phyloP scores from a whole-genome alignment of 768 basidiomycete genomes.

The Leucosporidium yakuticum region DNA sequence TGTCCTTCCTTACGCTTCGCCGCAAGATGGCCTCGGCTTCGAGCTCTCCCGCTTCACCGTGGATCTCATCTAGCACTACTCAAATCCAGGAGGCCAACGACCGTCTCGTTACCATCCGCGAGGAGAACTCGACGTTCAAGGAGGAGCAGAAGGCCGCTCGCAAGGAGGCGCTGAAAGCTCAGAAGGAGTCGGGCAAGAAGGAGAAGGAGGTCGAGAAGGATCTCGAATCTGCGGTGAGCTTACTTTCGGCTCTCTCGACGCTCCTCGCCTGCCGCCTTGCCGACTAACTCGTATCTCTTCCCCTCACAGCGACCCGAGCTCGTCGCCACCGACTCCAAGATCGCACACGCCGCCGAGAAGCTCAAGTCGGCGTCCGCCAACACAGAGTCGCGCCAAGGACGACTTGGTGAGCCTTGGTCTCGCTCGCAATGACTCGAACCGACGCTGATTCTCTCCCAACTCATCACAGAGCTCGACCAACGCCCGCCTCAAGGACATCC shows the following conservation, averaged over 20 bases:
- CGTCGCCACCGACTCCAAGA: conserved; percentile 75
- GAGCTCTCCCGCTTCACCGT: conserved; percentile 77
- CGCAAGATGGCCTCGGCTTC: no score
- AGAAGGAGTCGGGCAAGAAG: conserved; percentile 67
- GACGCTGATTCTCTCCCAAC: background rate
- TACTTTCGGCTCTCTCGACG: no score
- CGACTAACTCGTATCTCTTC: background rate
- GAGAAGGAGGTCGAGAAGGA: conserved; percentile 84
- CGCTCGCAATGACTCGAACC: no score
- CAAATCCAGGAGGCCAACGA: conserved; percentile 69
- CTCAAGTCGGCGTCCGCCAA: conserved; percentile 62
- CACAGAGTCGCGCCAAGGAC: conserved; percentile 62
- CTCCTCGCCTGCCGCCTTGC: background rate
- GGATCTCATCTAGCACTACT: conserved; percentile 64
- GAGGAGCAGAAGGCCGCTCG: conserved; percentile 65
- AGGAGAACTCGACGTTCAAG: conserved; percentile 60
- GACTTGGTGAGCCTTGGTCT: conserved; percentile 63
- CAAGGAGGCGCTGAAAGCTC: conserved; percentile 70
- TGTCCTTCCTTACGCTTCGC: no score
- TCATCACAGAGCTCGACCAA: conserved; percentile 62
- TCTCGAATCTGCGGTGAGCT: conserved; percentile 67
- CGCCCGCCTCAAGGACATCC: conserved; percentile 66
- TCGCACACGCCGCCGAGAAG: conserved; percentile 76
- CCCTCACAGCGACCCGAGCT: conserved; percentile 78
- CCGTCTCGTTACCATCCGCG: conserved; percentile 61